Evolutionary conservation across 202 grass and related monocot genomes (phyloP).

Genomic region (Panicum virgatum): DNA sequence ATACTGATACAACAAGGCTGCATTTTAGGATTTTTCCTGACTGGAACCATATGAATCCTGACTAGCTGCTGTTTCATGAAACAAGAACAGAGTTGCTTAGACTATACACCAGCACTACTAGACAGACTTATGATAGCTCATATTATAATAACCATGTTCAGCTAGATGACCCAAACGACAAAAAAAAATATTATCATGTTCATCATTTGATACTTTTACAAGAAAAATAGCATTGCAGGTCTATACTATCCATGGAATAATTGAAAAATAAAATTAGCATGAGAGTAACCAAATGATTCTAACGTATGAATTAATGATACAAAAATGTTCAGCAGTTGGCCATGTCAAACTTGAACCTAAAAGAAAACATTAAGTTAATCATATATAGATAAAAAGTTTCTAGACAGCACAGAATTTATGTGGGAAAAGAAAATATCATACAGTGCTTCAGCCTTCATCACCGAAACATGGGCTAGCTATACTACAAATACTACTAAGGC

Average conservation of each 20-base stretch:
- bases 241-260: neutral
- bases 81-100: neutral
- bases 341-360: neutral
- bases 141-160: neutral
- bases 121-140: neutral
- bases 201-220: neutral
- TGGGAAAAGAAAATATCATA: neutral
- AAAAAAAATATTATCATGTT: neutral
- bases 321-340: neutral
- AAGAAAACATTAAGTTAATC: neutral
- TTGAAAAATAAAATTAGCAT: neutral
- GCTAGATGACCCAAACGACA: neutral
- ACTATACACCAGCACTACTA: neutral
- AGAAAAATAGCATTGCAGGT: neutral
- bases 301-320: neutral
- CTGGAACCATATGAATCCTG: conserved; percentile 3
- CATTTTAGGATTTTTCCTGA: neutral
- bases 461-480: neutral
- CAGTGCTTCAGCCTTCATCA: neutral
- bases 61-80: neutral
- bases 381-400: neutral
- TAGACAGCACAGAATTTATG: neutral
- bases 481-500: neutral
- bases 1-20: neutral
- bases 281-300: neutral